A percentile compares a stretch with the other conserved stretches of the same genome.
These are phyloP conservation scores for Kuraishia capsulata DNA, from an alignment of 805 yeast species.

Conservation along the genomic window DNA sequence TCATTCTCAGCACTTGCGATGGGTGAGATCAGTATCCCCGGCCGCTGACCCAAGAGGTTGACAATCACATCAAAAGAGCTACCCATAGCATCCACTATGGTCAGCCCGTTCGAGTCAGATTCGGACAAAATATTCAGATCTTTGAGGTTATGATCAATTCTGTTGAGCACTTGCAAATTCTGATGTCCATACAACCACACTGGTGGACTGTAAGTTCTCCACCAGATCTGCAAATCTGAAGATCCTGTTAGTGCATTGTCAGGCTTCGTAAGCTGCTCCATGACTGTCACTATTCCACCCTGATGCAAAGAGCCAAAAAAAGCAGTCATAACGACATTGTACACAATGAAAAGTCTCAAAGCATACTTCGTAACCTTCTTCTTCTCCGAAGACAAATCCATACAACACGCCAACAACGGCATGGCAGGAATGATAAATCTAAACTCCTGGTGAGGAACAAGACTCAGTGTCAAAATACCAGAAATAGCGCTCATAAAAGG, in stretches of 20 bases:
- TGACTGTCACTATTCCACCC: conserved; percentile 75
- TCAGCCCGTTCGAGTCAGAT: no score
- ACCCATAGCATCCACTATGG: conserved; percentile 34
- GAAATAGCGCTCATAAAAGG: conserved; percentile 55
- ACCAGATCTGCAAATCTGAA: conserved; percentile 64
- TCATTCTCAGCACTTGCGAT: conserved; percentile 11
- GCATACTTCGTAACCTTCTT: conserved; percentile 2
- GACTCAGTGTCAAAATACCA: conserved; percentile 53
- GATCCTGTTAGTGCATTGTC: conserved; percentile 11
- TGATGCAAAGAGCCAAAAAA: conserved; percentile 83
- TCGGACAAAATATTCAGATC: conserved; percentile 1
- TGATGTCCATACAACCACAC: conserved; percentile 50
- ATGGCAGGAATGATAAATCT: conserved; percentile 74
- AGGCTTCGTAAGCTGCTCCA: conserved; percentile 28
- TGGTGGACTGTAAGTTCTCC: conserved; percentile 95
- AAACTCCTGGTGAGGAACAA: conserved; percentile 89
- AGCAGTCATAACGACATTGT: conserved; percentile 49
- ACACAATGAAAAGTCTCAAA: conserved; percentile 45
- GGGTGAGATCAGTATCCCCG: conserved; percentile 16
- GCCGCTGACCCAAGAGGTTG: conserved; percentile 3
- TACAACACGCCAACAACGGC: conserved; percentile 59
- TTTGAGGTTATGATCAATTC: conserved; percentile 8
- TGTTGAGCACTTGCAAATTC: conserved; percentile 7
- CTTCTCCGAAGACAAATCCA: conserved; percentile 26
- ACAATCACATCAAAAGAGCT: conserved; percentile 10